phyloP scores from a whole-genome alignment of 139 green algal genomes.

The Chlorokybus atmophyticus region DNA sequence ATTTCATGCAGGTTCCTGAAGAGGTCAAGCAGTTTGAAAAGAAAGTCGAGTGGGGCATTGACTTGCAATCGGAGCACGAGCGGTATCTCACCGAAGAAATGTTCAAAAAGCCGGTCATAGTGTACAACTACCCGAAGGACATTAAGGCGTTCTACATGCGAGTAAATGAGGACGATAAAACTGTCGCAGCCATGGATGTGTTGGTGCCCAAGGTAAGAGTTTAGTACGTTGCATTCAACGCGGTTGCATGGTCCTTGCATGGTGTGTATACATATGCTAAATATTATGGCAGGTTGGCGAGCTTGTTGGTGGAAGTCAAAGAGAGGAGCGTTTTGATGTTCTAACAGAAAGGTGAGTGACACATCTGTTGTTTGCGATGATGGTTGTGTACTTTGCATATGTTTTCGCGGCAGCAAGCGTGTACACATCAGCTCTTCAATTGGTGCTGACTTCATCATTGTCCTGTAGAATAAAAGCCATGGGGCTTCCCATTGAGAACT shows the following conservation, averaged over 20 bases:
- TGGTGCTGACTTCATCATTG: too few relatives aligned
- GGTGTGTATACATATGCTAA: constrained; percentile 8
- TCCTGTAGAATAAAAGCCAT: constrained; percentile 26
- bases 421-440: too few relatives aligned
- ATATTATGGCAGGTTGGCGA: constrained; percentile 29
- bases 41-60: constrained; percentile 75
- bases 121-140: constrained; percentile 93
- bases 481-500: constrained; percentile 34
- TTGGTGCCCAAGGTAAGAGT: constrained; percentile 78
- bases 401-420: too few relatives aligned
- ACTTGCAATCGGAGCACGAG: constrained; percentile 87
- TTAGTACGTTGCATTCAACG: too few relatives aligned
- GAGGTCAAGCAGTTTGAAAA: constrained; percentile 77
- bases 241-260: background rate
- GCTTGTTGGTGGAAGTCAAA: constrained; percentile 54
- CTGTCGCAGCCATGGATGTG: constrained; percentile 96
- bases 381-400: too few relatives aligned
- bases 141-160: constrained; percentile 99
- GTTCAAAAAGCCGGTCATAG: constrained; percentile 85
- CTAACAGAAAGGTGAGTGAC: constrained; percentile 27
- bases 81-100: constrained; percentile 83
- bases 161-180: constrained; percentile 90
- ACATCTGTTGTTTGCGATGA: constrained; percentile 1
- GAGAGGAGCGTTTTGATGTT: constrained; percentile 57
- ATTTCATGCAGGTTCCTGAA: constrained; percentile 53